Base-by-base conservation (phyloP, 2,329 filamentous ascomycete species). In the Chaetomium strumarium region DNA sequence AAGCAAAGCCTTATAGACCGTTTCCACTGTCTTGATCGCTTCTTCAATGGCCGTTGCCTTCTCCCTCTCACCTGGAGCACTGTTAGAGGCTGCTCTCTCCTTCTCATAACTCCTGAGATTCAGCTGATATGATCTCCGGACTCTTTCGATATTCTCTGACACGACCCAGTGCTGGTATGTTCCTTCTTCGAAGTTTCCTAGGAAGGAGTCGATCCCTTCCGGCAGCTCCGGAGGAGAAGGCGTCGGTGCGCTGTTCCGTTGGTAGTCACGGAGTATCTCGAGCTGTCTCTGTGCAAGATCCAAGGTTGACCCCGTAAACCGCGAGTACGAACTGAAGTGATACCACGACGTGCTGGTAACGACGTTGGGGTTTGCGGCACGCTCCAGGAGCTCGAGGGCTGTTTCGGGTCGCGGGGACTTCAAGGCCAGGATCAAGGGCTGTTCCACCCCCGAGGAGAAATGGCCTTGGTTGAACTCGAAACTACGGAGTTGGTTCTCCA, bases 401-500 rank as follows among this genome's bases (percentile, higher is more conserved):
- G 83, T 63, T 0, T 73, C 69, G 0, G 72, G 70, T 14, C 67
- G 60, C 2, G n/a, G 70, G 67, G 62, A 83, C 53, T 60, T 80
- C 63, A 69, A 75, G 13, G 89, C 88, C 3, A 75, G 53, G 10
- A 90, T 72, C 13, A 93, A 69, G 0, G 89, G 88, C 62, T 92
- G 88, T 49, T 79, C 72, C 11, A 78, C 63, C 1, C 60, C 64
- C 6, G 66, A 55, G 3, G 72, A 65, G 64, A 83, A 88, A 0
- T 60, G 59, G 1, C 67, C 66, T 52, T 75, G 67, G 50, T 82
- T 83, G 0, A 66, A 46, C 19, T 85, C 77, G 1, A 74, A 63
- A 14, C 62, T 68, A 17, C 71, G 59, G 3, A 73, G 62, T 2
- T 61, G 59, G 17, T 65, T 63, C 19, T 73, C 60, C 39, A 67